phyloP scores from a whole-genome alignment of 148 eudicot species.

The Spergularia marina region DNA sequence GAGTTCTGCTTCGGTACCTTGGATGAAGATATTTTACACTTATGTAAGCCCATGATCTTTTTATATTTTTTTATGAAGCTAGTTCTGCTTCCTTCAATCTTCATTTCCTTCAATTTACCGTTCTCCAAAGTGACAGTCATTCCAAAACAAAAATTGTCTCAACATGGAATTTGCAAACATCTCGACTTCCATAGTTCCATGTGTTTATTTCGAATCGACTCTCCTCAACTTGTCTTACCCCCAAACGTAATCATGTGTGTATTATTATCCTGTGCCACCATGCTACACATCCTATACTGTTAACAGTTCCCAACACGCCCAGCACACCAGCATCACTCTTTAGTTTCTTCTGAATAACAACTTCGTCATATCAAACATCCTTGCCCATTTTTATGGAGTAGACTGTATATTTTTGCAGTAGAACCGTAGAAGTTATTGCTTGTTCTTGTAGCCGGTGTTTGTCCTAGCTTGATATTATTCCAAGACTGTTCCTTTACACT shows the following conservation, averaged over 20 bases:
- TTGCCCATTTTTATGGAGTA: background rate
- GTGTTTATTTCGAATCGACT: too few relatives aligned
- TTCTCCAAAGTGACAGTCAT: background rate
- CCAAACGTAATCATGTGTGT: background rate
- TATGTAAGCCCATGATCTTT: constrained; percentile 4
- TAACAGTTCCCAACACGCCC: background rate
- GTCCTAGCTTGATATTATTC: background rate
- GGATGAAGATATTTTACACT: constrained; percentile 43
- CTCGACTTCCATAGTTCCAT: too few relatives aligned
- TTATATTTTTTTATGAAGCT: too few relatives aligned
- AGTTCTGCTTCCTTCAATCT: background rate
- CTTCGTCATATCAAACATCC: background rate
- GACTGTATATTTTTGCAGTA: background rate
- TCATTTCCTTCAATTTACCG: too few relatives aligned
- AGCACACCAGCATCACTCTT: background rate
- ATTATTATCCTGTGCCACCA: background rate
- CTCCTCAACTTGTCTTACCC: background rate
- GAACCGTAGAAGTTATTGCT: background rate
- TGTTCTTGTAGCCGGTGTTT: background rate
- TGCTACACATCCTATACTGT: background rate
- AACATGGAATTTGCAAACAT: too few relatives aligned
- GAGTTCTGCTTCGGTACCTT: constrained; percentile 89
- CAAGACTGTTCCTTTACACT: background rate
- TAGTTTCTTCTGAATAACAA: background rate
- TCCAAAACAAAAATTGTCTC: too few relatives aligned